These are phyloP conservation scores for Mollisiaceae sp. DNA, from an alignment of 2,329 filamentous ascomycete genomes.

Conservation along the genomic window DNA sequence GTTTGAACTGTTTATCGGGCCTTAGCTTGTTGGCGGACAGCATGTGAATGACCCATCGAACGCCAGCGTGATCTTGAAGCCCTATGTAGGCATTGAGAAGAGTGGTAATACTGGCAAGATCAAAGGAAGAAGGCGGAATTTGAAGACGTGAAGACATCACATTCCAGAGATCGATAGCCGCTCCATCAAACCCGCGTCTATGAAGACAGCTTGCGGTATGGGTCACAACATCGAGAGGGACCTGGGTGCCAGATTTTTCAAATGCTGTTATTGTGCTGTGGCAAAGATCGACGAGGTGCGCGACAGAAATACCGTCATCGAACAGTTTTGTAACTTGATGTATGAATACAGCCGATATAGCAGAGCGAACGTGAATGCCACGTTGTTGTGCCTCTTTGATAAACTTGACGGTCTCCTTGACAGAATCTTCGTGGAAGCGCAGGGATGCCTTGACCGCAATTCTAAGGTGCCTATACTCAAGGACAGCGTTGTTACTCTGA, in stretches of 20 bases:
- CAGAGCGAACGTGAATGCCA: conserved; percentile 28
- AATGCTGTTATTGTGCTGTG: conserved; percentile 29
- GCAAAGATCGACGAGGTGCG: conserved; percentile 20
- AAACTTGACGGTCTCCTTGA: conserved; percentile 27
- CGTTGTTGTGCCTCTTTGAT: conserved; percentile 33
- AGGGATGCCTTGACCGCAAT: conserved; percentile 39
- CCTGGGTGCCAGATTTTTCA: conserved; percentile 29
- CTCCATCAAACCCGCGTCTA: conserved; percentile 21
- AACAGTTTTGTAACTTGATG: conserved; percentile 32
- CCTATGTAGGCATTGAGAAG: conserved; percentile 39
- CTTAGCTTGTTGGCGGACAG: conserved; percentile 32
- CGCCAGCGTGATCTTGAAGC: conserved; percentile 32
- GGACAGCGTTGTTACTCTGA: conserved; percentile 16
- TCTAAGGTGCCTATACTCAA: conserved; percentile 28
- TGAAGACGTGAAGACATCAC: conserved; percentile 30
- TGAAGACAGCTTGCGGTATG: conserved; percentile 37
- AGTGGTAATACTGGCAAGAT: conserved; percentile 36
- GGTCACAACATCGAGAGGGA: conserved; percentile 36
- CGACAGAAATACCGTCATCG: conserved; percentile 9
- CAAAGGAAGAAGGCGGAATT: conserved; percentile 23
- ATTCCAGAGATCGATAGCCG: conserved; percentile 41
- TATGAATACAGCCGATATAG: conserved; percentile 35
- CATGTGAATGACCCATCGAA: conserved; percentile 37
- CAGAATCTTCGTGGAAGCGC: conserved; percentile 19
- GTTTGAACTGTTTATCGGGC: conserved; percentile 34